These are phyloP conservation scores for Trichoderma aggressivum DNA, from an alignment of 2,329 filamentous ascomycete species.

Conservation along the genomic window DNA sequence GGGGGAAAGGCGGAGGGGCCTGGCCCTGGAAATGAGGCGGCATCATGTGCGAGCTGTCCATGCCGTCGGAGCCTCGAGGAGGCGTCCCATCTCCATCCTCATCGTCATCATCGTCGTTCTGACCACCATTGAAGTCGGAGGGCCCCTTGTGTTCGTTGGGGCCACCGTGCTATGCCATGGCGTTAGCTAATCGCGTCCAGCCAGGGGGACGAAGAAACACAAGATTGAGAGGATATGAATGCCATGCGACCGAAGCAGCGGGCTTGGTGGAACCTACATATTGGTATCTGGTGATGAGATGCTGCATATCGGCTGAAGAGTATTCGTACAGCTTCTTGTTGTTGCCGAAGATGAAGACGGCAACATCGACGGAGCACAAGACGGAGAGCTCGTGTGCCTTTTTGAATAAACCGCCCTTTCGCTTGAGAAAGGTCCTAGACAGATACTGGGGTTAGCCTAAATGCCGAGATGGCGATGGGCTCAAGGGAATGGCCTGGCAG, in stretches of 20 bases:
- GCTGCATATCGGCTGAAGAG: constrained; percentile 88
- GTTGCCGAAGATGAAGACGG: constrained; percentile 96
- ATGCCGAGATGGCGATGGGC: constrained; percentile 9
- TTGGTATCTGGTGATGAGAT: constrained; percentile 83
- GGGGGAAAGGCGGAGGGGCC: constrained; percentile 60
- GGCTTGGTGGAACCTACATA: constrained; percentile 62
- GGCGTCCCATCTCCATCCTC: constrained; percentile 67
- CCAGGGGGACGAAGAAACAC: neutral
- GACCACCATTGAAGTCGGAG: constrained; percentile 81
- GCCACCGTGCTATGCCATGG: constrained; percentile 68
- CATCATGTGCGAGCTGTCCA: constrained; percentile 54
- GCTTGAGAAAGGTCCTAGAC: constrained; percentile 88
- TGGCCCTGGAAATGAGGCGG: constrained; percentile 68
- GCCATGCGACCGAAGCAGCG: constrained; percentile 19
- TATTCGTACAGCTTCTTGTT: constrained; percentile 99
- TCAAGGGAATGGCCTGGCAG: neutral
- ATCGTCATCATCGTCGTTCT: constrained; percentile 81
- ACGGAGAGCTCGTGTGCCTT: constrained; percentile 98
- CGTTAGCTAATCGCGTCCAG: neutral
- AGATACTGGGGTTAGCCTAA: constrained; percentile 24
- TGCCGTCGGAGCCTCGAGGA: constrained; percentile 58
- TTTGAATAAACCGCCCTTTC: constrained; percentile 98
- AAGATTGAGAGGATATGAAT: neutral
- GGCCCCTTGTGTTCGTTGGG: constrained; percentile 97
- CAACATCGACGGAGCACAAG: constrained; percentile 96